Percentiles rank a stretch among this genome's conserved stretches.
Evolutionary conservation across 75 land plant genomes (phyloP).

Genomic region (Isoetes taiwanensis): DNA sequence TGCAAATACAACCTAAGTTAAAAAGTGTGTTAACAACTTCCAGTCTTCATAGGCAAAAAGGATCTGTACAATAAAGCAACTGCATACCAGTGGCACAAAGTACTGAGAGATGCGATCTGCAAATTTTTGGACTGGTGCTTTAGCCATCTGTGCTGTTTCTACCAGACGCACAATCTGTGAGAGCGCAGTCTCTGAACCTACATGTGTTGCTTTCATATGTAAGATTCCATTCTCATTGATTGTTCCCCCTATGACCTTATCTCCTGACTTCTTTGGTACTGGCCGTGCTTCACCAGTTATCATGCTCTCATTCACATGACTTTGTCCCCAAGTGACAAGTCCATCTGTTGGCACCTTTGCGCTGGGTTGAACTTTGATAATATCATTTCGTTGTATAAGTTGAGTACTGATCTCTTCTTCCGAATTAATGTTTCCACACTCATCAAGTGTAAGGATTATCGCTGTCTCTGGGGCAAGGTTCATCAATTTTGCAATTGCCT

Average conservation of each 20-base stretch:
- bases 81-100: slow-evolving; percentile 32
- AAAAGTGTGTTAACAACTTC: neutral
- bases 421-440: slow-evolving; percentile 12
- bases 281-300: slow-evolving; percentile 29
- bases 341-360: slow-evolving; percentile 8
- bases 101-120: slow-evolving; percentile 24
- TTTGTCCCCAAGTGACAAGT: slow-evolving; percentile 20
- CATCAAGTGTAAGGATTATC: slow-evolving; percentile 15
- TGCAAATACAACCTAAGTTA: slow-evolving; percentile 17
- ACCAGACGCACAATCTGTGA: slow-evolving; percentile 29
- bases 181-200: slow-evolving; percentile 26
- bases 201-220: slow-evolving; percentile 18
- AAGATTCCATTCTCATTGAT: slow-evolving; percentile 17
- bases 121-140: slow-evolving; percentile 28
- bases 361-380: slow-evolving; percentile 16
- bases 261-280: slow-evolving; percentile 16
- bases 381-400: slow-evolving; percentile 13
- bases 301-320: slow-evolving; percentile 32
- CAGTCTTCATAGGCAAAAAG: too few relatives aligned
- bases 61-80: too few relatives aligned
- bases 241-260: slow-evolving; percentile 24
- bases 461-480: slow-evolving; percentile 23
- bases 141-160: slow-evolving; percentile 28
- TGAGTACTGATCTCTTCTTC: slow-evolving; percentile 27
- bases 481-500: slow-evolving; percentile 29